phyloP scores from a whole-genome alignment of 495 filamentous ascomycete genomes.

The Penicillium cosmopolitanum region DNA sequence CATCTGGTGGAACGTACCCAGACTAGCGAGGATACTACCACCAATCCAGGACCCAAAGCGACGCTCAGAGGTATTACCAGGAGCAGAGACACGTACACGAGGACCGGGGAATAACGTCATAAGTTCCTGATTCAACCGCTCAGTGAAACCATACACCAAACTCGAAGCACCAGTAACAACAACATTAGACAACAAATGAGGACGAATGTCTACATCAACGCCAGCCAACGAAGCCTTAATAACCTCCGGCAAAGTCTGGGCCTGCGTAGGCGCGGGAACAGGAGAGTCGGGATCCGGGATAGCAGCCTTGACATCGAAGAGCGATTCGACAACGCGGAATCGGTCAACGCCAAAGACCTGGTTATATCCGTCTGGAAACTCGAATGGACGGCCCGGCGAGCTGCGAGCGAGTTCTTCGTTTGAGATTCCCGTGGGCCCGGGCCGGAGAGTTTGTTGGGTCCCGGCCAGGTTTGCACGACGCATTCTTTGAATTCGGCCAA shows the following conservation, averaged over 20 bases:
- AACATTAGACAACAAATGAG: constrained; percentile 81
- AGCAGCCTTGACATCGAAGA: constrained; percentile 78
- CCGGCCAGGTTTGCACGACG: constrained; percentile 91
- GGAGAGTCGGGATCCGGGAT: constrained; percentile 46
- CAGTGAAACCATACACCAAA: constrained; percentile 85
- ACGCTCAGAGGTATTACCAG: constrained; percentile 83
- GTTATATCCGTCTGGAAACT: constrained; percentile 95
- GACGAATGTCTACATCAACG: constrained; percentile 88
- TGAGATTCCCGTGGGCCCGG: constrained; percentile 57
- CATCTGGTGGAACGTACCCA: constrained; percentile 99
- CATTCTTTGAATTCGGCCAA: constrained; percentile 96
- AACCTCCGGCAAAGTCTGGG: constrained; percentile 77
- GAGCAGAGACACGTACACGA: constrained; percentile 80
- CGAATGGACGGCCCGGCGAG: constrained; percentile 80
- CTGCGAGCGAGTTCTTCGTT: constrained; percentile 70
- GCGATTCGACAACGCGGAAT: constrained; percentile 79
- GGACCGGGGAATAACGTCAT: constrained; percentile 76
- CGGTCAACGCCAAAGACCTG: constrained; percentile 88
- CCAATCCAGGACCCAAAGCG: constrained; percentile 94
- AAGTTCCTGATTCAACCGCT: constrained; percentile 84
- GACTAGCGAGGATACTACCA: constrained; percentile 90
- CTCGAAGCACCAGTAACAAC: constrained; percentile 88
- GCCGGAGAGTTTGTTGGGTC: constrained; percentile 67
- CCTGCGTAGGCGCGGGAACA: constrained; percentile 58
- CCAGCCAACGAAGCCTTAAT: constrained; percentile 75